A percentile compares a stretch with the other conserved stretches of the same genome.
These are phyloP conservation scores for Heritiera littoralis DNA, from an alignment of 345 rosid species.

Conservation along the genomic window DNA sequence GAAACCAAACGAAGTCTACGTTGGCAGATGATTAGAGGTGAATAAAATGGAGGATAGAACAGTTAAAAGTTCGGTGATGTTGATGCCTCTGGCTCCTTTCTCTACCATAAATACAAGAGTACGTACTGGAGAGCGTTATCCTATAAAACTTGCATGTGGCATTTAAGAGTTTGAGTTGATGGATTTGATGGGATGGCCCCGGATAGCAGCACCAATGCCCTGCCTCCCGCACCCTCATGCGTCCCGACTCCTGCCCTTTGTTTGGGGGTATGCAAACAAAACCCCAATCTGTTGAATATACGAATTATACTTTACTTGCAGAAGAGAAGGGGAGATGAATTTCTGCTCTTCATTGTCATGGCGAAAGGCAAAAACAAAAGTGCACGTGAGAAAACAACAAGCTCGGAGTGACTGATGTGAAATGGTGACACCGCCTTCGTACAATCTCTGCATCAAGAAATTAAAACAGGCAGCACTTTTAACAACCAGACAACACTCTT, in stretches of 20 bases:
- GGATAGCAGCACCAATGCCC: not conserved
- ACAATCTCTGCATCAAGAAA: conserved; percentile 12
- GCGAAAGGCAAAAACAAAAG: not conserved
- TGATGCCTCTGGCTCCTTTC: not conserved
- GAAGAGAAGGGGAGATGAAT: conserved; percentile 2
- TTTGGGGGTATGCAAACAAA: not conserved
- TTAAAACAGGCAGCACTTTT: not conserved
- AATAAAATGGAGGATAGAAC: not conserved
- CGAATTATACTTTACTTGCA: not conserved
- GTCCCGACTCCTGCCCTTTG: not conserved
- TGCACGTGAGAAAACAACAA: conserved; percentile 5
- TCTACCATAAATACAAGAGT: not conserved
- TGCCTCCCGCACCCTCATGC: not conserved
- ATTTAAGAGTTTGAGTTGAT: not conserved
- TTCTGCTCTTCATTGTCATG: conserved; percentile 8
- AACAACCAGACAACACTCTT: conserved; percentile 5
- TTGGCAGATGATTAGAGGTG: not conserved
- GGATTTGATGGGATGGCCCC: conserved; percentile 11
- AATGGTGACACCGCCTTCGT: not conserved
- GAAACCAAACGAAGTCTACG: too few species aligned
- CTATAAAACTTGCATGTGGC: not conserved
- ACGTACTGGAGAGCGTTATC: not conserved
- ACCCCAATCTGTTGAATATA: not conserved
- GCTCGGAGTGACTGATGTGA: conserved; percentile 1
- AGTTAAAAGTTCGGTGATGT: not conserved